phyloP scores from a whole-genome alignment of 371 early-diverging fungal species.

The Aphelidium insulamus region DNA sequence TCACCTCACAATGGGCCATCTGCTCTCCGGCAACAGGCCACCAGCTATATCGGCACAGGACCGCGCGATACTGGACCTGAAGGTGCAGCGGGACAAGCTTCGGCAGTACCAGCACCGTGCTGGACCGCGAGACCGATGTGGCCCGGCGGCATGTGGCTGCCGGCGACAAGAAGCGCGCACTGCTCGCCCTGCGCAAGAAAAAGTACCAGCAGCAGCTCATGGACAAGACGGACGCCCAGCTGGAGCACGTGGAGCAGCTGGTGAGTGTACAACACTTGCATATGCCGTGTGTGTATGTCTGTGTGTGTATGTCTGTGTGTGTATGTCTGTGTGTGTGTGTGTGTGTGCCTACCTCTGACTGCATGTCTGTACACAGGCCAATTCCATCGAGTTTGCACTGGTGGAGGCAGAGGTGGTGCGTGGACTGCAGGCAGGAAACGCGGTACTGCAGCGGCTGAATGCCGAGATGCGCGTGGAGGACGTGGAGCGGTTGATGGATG shows the following conservation, averaged over 20 bases:
- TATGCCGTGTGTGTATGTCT: too few relatives aligned
- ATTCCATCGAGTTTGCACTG: constrained; percentile 70
- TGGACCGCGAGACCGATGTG: constrained; percentile 33
- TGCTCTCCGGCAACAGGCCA: too few relatives aligned
- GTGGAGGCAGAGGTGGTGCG: constrained; percentile 72
- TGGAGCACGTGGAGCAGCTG: constrained; percentile 69
- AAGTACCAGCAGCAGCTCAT: constrained; percentile 79
- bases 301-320: not conserved
- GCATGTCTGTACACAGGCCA: too few relatives aligned
- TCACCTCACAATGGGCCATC: too few relatives aligned
- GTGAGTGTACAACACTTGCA: too few relatives aligned
- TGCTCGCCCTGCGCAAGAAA: constrained; percentile 76
- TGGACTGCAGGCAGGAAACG: constrained; percentile 61
- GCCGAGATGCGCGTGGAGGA: constrained; percentile 78
- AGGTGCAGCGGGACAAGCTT: constrained; percentile 78
- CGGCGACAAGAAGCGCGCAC: constrained; percentile 57
- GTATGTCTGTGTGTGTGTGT: not conserved
- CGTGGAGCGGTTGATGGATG: constrained; percentile 78
- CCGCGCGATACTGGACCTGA: constrained; percentile 77
- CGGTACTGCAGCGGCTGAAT: constrained; percentile 63
- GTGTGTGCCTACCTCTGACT: not conserved
- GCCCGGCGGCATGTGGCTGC: constrained; percentile 33
- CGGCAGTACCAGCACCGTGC: constrained; percentile 61
- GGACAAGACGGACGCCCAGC: constrained; percentile 57
- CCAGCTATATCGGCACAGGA: too few relatives aligned